Conservation (phyloP, 2,329 filamentous ascomycete species). For the Fusarium lateritium region DNA sequence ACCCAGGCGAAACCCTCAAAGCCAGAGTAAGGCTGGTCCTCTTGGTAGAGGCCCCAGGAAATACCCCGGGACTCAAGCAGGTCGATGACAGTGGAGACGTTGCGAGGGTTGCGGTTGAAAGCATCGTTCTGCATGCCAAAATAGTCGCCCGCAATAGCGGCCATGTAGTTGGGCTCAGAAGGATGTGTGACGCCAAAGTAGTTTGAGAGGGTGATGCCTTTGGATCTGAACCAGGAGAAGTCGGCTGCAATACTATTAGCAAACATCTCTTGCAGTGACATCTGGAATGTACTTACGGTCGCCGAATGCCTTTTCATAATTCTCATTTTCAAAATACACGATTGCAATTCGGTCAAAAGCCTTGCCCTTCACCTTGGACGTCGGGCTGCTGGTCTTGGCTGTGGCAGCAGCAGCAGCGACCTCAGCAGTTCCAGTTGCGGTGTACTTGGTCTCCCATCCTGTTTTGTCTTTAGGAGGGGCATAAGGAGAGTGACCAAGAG, state of each 20-base stretch:
- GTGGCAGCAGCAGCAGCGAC: slow-evolving; percentile 72
- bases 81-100: slow-evolving; percentile 78
- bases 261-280: accelerated
- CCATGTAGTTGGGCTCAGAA: slow-evolving; percentile 78
- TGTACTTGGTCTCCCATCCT: slow-evolving; percentile 61
- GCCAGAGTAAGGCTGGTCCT: slow-evolving; percentile 82
- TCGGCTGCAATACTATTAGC: slow-evolving; percentile 36
- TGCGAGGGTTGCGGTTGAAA: slow-evolving; percentile 68
- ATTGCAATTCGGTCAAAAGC: slow-evolving; percentile 80
- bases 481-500: slow-evolving; percentile 40
- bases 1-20: slow-evolving; percentile 76
- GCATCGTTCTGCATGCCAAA: slow-evolving; percentile 74
- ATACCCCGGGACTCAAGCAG: slow-evolving; percentile 76
- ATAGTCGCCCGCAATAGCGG: slow-evolving; percentile 72
- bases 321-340: slow-evolving; percentile 85
- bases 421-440: slow-evolving; percentile 64
- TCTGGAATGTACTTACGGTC: slow-evolving; percentile 64
- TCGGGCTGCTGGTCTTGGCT: slow-evolving; percentile 72
- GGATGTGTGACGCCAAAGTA: slow-evolving; percentile 73
- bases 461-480: slow-evolving; percentile 17
- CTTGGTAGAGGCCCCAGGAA: slow-evolving; percentile 81
- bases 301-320: slow-evolving; percentile 74
- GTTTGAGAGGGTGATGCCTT: slow-evolving; percentile 52
- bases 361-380: slow-evolving; percentile 76
- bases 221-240: slow-evolving; percentile 48